Conservation (phyloP, 305 asterid species). For the Euphrasia arctica region DNA sequence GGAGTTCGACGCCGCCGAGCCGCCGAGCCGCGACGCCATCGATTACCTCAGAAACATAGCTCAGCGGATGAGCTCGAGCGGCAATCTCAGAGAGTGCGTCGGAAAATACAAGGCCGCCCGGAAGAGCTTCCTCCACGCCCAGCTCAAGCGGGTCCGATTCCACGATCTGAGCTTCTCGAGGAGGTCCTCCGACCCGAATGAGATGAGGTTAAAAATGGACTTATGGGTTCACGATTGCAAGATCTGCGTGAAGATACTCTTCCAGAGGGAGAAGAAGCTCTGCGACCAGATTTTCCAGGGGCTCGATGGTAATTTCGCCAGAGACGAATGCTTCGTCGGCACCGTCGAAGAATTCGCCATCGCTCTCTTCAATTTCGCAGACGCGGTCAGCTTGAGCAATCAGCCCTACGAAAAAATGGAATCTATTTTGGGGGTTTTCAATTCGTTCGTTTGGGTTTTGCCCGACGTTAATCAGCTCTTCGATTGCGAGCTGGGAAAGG, state of each 20-base stretch:
- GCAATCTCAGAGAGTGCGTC: conserved; percentile 32
- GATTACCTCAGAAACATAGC: conserved; percentile 37
- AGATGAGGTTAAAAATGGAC: conserved; percentile 45
- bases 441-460: conserved; percentile 29
- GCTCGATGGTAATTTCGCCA: conserved; percentile 20
- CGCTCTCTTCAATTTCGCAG: conserved; percentile 41
- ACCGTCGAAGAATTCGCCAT: conserved; percentile 41
- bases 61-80: conserved; percentile 35
- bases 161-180: conserved; percentile 33
- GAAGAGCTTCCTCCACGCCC: conserved; percentile 23
- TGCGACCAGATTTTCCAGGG: conserved; percentile 38
- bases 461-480: conserved; percentile 35
- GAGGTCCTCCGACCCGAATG: conserved; percentile 28
- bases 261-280: conserved; percentile 42
- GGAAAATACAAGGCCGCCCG: conserved; percentile 37
- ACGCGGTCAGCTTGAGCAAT: conserved; percentile 33
- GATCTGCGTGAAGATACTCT: conserved; percentile 42
- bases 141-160: conserved; percentile 37
- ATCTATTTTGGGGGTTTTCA: conserved; percentile 34
- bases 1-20: conserved; percentile 31
- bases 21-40: conserved; percentile 31
- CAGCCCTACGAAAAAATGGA: conserved; percentile 41
- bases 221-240: conserved; percentile 48
- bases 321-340: conserved; percentile 45
- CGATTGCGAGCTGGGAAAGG: conserved; percentile 28